These are phyloP conservation scores for Thalassiosira sp. DNA, from an alignment of 352 stramenopile genomes.

Conservation along the genomic window DNA sequence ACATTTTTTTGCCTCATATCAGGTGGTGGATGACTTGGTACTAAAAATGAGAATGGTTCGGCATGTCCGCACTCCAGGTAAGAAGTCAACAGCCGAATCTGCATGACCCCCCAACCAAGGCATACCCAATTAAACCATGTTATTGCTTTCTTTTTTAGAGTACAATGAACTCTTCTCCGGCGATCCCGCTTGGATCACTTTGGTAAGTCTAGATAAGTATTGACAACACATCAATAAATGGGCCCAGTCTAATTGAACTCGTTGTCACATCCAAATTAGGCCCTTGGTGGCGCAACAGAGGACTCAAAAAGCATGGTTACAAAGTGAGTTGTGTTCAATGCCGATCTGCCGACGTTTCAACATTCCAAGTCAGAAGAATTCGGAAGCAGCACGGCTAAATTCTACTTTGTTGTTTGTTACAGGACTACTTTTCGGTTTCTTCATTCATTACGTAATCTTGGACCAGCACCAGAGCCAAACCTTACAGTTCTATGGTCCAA, in stretches of 20 bases:
- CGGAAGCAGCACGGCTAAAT: too few relatives aligned
- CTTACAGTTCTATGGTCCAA: slow-evolving; percentile 70
- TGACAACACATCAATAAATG: too few relatives aligned
- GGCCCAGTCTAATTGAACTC: too few relatives aligned
- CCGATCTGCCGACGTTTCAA: slow-evolving; percentile 39
- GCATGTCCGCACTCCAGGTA: slow-evolving; percentile 55
- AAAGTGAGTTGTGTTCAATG: slow-evolving; percentile 33
- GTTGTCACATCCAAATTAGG: too few relatives aligned
- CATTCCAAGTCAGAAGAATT: slow-evolving; percentile 21
- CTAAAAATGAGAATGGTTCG: slow-evolving; percentile 66
- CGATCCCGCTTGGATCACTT: slow-evolving; percentile 67
- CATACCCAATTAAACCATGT: neutral
- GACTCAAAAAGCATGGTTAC: slow-evolving; percentile 59
- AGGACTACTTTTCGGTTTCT: slow-evolving; percentile 56
- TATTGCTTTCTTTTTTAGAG: slow-evolving; percentile 13
- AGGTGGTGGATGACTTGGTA: slow-evolving; percentile 68
- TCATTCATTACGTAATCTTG: slow-evolving; percentile 49
- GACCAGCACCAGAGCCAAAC: slow-evolving; percentile 66
- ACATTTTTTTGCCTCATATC: neutral
- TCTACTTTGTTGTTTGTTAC: slow-evolving; percentile 34
- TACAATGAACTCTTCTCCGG: slow-evolving; percentile 69
- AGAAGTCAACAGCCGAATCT: neutral
- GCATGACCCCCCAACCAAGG: neutral
- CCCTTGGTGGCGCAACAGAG: slow-evolving; percentile 57
- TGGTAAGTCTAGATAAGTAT: too few relatives aligned